Evolutionary conservation across 352 stramenopile species (phyloP), one percentile per base, ranked within the genome.

Genomic region (Phytophthora syringae): DNA sequence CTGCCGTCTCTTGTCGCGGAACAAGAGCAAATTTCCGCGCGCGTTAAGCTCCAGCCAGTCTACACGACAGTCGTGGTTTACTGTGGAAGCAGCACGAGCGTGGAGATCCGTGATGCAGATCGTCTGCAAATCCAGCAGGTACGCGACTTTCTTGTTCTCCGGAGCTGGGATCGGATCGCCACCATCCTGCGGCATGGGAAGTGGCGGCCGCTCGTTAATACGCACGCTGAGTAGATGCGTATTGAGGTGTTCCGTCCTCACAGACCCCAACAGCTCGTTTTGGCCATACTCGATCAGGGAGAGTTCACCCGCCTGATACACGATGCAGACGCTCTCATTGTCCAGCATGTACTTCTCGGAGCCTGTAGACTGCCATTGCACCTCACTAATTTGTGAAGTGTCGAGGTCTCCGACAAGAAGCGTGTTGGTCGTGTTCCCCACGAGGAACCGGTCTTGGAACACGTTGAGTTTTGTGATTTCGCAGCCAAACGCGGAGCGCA

Each of bases 31-130:
- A 48, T 86, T 97, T 9, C 84, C 91, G 27, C 91, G 88, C 5
- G 78, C 77, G 61, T 98, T 98, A 45, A 98, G 80, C 78, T 98
- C 95, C 25, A 98, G 71, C 94, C 94, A 98, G 73, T 98, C 95
- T 27, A 98, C 83, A 50, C 88, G 90, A 10, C 74, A 88, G 72
- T 98, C 90, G 66, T 98, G 95, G 48, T 94, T 95, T 44, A 98
- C 80, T 7, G 89, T 97, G 40, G 88, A 95, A 9, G 87, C 85
- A 18, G 79, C 77, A 42, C 94, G 85, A 12, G 80, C 55, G 54
- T 91, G 82, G 18, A 97, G 66, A 52, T 97, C 88, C 20, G 92
- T 97, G 58, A 98, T 80, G 30, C 85, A 85, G 58, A 98, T 96
- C 24, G 95, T 98, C 63, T 98, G 90, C 34, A 94, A 56, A 63